Percentiles rank a stretch among this genome's conserved stretches.
These are phyloP conservation scores for Citrus medica DNA, from an alignment of 345 rosid genomes.

Conservation along the genomic window DNA sequence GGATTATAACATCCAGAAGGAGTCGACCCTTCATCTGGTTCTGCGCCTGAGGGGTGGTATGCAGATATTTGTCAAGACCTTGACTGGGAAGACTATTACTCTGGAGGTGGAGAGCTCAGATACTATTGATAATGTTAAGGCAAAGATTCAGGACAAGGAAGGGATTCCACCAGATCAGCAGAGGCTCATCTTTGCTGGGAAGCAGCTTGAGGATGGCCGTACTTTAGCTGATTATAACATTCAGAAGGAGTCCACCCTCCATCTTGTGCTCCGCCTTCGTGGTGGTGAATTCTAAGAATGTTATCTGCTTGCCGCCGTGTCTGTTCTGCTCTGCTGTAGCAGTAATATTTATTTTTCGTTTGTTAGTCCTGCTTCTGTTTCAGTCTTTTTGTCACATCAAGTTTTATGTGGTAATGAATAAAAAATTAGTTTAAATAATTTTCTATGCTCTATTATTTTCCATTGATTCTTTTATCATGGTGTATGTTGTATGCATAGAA, in stretches of 20 bases:
- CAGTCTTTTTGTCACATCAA: not conserved
- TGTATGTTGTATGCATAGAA: too few relatives aligned
- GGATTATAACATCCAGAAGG: constrained; percentile 6
- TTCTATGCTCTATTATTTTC: not conserved
- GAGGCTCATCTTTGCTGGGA: too few relatives aligned
- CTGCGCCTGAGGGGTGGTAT: not conserved
- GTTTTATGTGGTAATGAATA: not conserved
- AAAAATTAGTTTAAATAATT: too few relatives aligned
- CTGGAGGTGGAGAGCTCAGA: constrained; percentile 1
- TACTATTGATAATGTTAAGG: not conserved
- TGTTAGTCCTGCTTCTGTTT: not conserved
- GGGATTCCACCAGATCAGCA: not conserved
- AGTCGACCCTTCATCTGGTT: constrained; percentile 4
- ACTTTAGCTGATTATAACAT: too few relatives aligned
- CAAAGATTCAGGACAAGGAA: not conserved
- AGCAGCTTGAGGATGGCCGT: too few relatives aligned
- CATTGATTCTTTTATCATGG: too few relatives aligned
- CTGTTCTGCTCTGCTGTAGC: not conserved
- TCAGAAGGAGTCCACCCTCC: too few relatives aligned
- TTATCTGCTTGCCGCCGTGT: not conserved
- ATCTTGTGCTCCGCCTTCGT: not conserved
- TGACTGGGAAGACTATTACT: not conserved
- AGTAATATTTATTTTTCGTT: not conserved
- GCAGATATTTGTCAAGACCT: not conserved
- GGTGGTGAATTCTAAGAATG: not conserved